Conservation (phyloP, 768 basidiomycete species). For the Udeniomyces megalosporus region DNA sequence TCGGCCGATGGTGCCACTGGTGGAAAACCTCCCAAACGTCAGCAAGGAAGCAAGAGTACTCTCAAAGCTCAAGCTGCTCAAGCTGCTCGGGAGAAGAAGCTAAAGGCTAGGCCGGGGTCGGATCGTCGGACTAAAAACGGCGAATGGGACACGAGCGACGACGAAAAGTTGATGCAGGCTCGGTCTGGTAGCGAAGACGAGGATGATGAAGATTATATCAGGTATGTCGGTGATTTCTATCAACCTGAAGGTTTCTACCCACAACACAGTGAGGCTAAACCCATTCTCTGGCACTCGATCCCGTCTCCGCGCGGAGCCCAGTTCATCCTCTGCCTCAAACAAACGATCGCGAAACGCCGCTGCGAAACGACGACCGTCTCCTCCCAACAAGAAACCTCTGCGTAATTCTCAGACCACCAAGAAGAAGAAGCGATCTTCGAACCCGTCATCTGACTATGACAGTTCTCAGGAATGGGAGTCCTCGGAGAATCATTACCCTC, state of each 20-base stretch:
- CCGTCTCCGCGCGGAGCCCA: neutral
- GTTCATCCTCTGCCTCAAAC: too few relatives aligned
- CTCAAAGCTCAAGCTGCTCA: neutral
- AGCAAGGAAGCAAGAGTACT: conserved; percentile 2
- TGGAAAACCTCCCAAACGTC: neutral
- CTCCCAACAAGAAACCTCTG: too few relatives aligned
- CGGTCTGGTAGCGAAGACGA: neutral
- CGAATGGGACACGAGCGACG: neutral
- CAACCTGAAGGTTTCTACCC: too few relatives aligned
- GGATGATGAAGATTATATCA: neutral
- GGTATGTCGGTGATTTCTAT: too few relatives aligned
- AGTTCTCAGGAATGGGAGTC: too few relatives aligned
- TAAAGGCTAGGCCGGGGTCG: neutral
- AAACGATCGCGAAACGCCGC: too few relatives aligned
- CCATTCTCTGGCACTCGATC: neutral
- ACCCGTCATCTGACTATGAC: too few relatives aligned
- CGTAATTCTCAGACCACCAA: too few relatives aligned
- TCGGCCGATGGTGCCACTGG: neutral
- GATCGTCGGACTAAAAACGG: neutral
- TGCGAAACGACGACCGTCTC: too few relatives aligned
- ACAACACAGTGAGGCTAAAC: too few relatives aligned
- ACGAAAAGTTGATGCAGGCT: neutral
- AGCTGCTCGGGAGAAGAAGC: neutral
- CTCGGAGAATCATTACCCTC: too few relatives aligned
- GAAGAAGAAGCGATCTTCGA: too few relatives aligned